Base-by-base conservation (phyloP, 371 early-diverging fungal genomes). In the Apophysomyces elegans region DNA sequence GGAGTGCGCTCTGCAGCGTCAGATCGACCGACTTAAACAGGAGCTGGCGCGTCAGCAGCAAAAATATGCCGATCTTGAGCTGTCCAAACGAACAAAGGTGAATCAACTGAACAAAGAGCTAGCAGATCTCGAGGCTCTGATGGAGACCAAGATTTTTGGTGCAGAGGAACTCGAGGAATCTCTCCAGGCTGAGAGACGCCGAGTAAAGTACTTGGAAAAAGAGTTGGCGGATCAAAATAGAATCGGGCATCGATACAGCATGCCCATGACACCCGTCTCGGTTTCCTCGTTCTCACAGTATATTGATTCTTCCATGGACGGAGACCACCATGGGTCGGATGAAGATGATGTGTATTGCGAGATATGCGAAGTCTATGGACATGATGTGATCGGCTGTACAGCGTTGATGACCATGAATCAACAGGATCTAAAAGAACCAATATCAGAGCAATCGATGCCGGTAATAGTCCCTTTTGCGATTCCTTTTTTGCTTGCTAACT, bases 111-210 rank as follows among this genome's bases (percentile, higher is more conserved):
- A 39, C 39, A 58, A 41, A 46, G 59, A 62, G 37, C n/a, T 62
- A 45, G 37, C 63, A 5, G 46, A 37, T 13, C 65, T 91, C 69
- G 68, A 50, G 65, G 5, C 59, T 26, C 6, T 61, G 59, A 1
- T 68, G 70, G 35, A 66, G 72, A 88, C 84, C 65, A 86, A 85
- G 65, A 84, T 89, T 7, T 90, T 92, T 69, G 79, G 79, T 36
- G 89, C 91, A 59, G 78, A 84, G 1, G 91, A 93, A 61, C 75
- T 90, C 4, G 91, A 89, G 60, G 85, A 89, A 63, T 50, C 16
- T 13, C 37, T 58, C 11, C 69, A 69, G 18, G 37, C 69, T 7
- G 65, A 75, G 71, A 36, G 35, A 56, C 37, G 58, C 11, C 62
- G 57, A 32, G 45, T 62, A 14, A 57, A 68, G 54, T 62, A 63